Evolutionary conservation across 1,139 yeast genomes (phyloP), one percentile per base, ranked within the genome.

Genomic region (Pneumocystis oryctolagi): DNA sequence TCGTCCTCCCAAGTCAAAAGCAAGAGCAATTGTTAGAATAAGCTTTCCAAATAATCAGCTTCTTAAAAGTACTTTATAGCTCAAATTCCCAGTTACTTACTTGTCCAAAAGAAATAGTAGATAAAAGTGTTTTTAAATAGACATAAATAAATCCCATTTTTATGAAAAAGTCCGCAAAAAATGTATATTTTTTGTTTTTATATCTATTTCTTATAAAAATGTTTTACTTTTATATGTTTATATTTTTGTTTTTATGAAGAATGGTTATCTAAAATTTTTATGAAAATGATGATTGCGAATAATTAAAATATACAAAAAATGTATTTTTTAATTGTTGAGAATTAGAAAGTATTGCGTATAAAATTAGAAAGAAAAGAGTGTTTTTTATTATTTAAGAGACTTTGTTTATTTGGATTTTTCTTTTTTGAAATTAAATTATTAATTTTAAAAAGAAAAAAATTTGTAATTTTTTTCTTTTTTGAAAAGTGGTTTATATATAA

Each of bases 1-100:
- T 37, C 85, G 80, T 0, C 97, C 97, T 18, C 97, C 97, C 40
- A 89, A 85, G 71, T 90, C 96, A 74, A 92, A 92, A n/a, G 97
- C 89, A 67, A 92, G 79, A 5, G 97, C 97, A 20, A 92, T 85
- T 1, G 97, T 87, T 47, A 90, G 78, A 60, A 92, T 81, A 30
- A 89, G 83, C 55, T 47, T 3, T 3, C 2, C 1, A 20, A 25
- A 6, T 9, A 37, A 47, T 47, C 25, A 47, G 31, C 8, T 12
- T 6, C 8, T 25, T 25, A 5, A 25, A 47, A 47, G 3, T 3
- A 3, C 0, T 12, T 2, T 3, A 3, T 47, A 6, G 8, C n/a
- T 8, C 5, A 2, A 2, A 3, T 47, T 9, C 25, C 14, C 4
- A 47, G 5, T 9, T 14, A n/a, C 31, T 9, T 47, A 47, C 55